Evolutionary conservation across 768 basidiomycete species (phyloP).

Genomic region (Termitomyces sp.): DNA sequence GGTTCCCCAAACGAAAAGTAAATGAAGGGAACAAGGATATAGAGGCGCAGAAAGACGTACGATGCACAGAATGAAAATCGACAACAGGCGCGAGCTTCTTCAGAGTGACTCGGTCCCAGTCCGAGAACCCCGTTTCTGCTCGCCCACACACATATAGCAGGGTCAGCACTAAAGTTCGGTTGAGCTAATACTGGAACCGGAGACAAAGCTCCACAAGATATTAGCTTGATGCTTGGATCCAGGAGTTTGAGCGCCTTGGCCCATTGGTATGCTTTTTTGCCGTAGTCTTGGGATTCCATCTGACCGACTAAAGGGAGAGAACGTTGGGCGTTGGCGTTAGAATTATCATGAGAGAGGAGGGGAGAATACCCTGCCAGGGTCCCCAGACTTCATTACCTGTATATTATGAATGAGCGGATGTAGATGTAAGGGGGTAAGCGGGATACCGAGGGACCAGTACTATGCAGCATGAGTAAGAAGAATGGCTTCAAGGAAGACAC

Average conservation of each 20-base stretch:
- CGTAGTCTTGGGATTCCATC: slow-evolving; percentile 48
- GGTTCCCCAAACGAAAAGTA: background rate
- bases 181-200: background rate
- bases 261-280: slow-evolving; percentile 53
- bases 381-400: slow-evolving; percentile 55
- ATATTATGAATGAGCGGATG: slow-evolving; percentile 13
- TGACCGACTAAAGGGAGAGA: slow-evolving; percentile 39
- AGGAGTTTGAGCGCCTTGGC: slow-evolving; percentile 53
- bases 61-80: slow-evolving; percentile 45
- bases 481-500: background rate
- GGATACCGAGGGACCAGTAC: slow-evolving; percentile 31
- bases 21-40: background rate
- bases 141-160: too few relatives aligned
- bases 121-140: slow-evolving; percentile 32
- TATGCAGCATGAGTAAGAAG: background rate
- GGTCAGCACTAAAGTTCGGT: background rate
- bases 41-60: slow-evolving; percentile 14
- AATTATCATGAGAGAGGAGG: background rate
- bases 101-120: slow-evolving; percentile 37
- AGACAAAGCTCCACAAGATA: slow-evolving; percentile 44
- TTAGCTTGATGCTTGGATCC: slow-evolving; percentile 48
- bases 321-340: background rate
- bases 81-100: slow-evolving; percentile 37
- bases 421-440: background rate
- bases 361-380: slow-evolving; percentile 40